Base-by-base conservation (phyloP, 148 eudicot species). In the Cornus florida region DNA sequence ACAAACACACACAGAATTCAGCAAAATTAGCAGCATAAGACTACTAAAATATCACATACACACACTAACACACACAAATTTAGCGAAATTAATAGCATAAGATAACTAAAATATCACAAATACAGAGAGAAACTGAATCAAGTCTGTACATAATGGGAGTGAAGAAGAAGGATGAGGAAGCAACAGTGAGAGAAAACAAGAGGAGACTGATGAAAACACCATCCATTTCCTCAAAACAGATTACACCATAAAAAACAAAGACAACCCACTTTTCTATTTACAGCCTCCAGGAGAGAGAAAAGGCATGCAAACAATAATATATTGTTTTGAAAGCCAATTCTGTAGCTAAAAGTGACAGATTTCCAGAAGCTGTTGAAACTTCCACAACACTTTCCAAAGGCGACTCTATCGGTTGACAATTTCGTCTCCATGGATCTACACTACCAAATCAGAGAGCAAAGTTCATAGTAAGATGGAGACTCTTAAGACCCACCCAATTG, bases 141-240 rank as follows among this genome's bases (percentile, higher is more conserved):
- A 82, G 81, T 92, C 87, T 28, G 91, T 91, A 67, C 98, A 94
- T 73, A 92, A 72, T 41, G 98, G 98, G 16, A 91, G 87, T 67
- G 97, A 82, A 43, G 85, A 77, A 38, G 92, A 83, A 82, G 72
- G 86, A 64, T 28, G 83, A 72, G 75, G 72, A 59, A 87, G 72
- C 74, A 91, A 67, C 70, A 92, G 76, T 16, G 43, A 84, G 78
- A 69, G 78, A 84, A 33, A 86, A 69, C 69, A 67, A 7, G 38
- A 35, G 69, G 75, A 78, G 35, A 59, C 67, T 22, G 43, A 24
- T 23, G 9, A 67, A 14, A 72, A 60, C 57, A 48, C 68, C 67
- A 33, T 6, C 50, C 77, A 74, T 74, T 12, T 8, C 9, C 43
- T 28, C 28, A 38, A 0, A 41, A 60, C 46, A 57, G 68, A 74